Conservation (phyloP, 108 stramenopile species). For the Phaeodactylum tricornutum region DNA sequence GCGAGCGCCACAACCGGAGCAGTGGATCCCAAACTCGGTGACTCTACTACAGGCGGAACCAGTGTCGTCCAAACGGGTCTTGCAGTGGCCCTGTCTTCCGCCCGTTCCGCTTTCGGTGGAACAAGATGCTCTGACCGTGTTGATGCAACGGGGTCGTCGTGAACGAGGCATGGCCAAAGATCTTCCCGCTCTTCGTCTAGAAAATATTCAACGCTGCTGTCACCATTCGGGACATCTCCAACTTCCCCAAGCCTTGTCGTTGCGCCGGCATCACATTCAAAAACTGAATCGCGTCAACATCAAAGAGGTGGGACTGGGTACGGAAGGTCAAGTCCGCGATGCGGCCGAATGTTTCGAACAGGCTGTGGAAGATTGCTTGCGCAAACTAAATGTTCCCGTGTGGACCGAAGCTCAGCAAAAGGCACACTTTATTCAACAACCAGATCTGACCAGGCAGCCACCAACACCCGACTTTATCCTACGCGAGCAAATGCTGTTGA, state of each 20-base stretch:
- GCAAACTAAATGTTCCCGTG: constrained; percentile 18
- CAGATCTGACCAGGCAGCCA: constrained; percentile 1
- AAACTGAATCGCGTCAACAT: constrained; percentile 33
- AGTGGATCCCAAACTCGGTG: no score
- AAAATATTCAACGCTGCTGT: constrained; percentile 18
- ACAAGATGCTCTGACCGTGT: not conserved
- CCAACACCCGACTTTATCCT: constrained; percentile 64
- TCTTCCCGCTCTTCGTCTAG: constrained; percentile 33
- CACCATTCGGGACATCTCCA: constrained; percentile 16
- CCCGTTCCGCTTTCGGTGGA: no score
- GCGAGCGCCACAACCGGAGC: no score
- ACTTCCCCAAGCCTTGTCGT: constrained; percentile 37
- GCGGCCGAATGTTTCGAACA: constrained; percentile 49
- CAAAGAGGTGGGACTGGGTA: constrained; percentile 32
- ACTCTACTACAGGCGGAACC: no score
- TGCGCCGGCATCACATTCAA: constrained; percentile 61
- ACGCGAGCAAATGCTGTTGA: constrained; percentile 15
- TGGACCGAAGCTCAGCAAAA: constrained; percentile 49
- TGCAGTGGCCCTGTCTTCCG: no score
- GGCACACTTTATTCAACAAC: constrained; percentile 1
- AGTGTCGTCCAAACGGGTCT: no score
- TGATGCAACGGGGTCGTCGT: constrained; percentile 24
- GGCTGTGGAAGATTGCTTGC: constrained; percentile 32
- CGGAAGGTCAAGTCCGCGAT: constrained; percentile 18
- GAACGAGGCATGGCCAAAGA: constrained; percentile 67